Evolutionary conservation across 2,329 filamentous ascomycete species (phyloP), one percentile per base, ranked within the genome.

Genomic region (Trichoderma koningii): DNA sequence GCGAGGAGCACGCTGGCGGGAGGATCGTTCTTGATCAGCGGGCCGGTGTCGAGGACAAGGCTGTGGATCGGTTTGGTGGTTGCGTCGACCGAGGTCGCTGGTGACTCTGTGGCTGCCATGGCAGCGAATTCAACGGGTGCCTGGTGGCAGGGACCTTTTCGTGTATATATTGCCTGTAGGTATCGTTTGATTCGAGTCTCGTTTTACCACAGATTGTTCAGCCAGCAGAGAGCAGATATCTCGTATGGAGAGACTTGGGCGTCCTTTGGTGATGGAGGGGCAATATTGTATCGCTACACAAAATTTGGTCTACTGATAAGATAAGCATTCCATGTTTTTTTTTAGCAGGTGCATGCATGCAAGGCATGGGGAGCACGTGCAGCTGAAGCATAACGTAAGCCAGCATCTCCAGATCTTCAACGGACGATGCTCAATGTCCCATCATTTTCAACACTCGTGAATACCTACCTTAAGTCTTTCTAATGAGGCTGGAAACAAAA

Each of bases 1-100:
- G 86, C 84, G 59, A 97, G 81, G 12, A 99, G 86, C 0, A 90
- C 92, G 52, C 92, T 96, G 26, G 95, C 86, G 12, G 91, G 82
- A 14, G 94, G 92, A 69, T 95, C 89, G 79, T 97, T 97, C 75
- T 94, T 94, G 76, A 99, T 93, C 67, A 99, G 87, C 7, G 94
- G 93, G 28, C 93, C 94, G 3, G 95, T 90, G 75, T 99, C 95
- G 70, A 99, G 84, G 30, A 98, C 85, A 59, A 98, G 86, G 62
- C 89, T 90, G 79, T 96, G 88, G 56, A 96, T 87, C 0, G 89
- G 84, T 75, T 93, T 97, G 45, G 69, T 97, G 45, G 69, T 56
- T 48, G 68, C 48, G 55, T 41, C n/a, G 60, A 64, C 19, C 14
- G 57, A 63, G 30, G 68, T 52, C 30, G 66, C 66, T 47, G 52